Conservation (phyloP, 352 stramenopile genomes). For the Thraustotheca clavata region DNA sequence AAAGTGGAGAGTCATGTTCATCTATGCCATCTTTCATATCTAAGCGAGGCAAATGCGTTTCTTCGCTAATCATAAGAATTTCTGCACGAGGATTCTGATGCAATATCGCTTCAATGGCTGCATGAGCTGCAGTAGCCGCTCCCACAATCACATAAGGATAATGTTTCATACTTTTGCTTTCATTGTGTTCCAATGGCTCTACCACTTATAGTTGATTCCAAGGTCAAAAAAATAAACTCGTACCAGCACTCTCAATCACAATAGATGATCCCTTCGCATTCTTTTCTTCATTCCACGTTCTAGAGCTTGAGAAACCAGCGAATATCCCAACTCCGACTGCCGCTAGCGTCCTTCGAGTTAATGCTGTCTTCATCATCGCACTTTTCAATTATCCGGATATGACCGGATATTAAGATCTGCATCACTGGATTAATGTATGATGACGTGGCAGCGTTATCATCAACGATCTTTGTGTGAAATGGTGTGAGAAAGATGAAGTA, state of each 20-base stretch:
- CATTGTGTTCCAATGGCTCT: background rate
- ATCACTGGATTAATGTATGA: background rate
- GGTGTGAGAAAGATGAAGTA: no score
- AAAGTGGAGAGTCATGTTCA: conserved; percentile 24
- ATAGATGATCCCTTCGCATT: background rate
- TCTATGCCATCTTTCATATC: conserved; percentile 34
- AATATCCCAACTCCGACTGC: background rate
- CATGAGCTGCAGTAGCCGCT: conserved; percentile 80
- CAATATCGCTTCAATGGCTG: conserved; percentile 86
- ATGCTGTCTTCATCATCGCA: background rate
- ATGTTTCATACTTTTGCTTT: conserved; percentile 38
- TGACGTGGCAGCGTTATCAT: conserved; percentile 5
- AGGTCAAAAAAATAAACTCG: no score
- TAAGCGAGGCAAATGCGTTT: conserved; percentile 48
- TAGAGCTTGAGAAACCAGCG: background rate
- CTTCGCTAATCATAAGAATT: conserved; percentile 85
- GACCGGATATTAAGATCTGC: background rate
- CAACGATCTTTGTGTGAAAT: no score
- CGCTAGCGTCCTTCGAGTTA: background rate
- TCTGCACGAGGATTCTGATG: conserved; percentile 72
- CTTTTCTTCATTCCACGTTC: background rate
- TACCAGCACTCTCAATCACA: conserved; percentile 13
- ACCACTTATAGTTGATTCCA: no score
- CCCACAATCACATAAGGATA: conserved; percentile 87
- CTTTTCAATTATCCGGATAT: background rate